Evolutionary conservation across 176 grass and related monocot genomes (phyloP), one percentile per base, ranked within the genome.

Genomic region (Eragrostis curvula): DNA sequence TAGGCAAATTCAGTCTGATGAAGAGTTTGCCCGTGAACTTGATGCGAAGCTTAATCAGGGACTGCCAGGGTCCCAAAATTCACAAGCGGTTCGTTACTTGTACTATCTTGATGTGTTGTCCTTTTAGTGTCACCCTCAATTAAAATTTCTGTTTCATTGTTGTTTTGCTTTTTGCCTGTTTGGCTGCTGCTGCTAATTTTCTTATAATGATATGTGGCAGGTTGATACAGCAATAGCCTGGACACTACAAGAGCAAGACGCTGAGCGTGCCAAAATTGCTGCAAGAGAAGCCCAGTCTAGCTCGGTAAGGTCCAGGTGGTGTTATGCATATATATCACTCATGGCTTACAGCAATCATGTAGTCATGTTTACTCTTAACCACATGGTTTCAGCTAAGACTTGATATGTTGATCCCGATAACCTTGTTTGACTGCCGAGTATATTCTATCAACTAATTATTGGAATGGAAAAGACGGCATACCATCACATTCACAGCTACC

Each of bases 21-120:
- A 92, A 72, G 28, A 75, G 46, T 77, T 97, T 68, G 95, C 92
- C 36, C 80, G 84, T 28, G 71, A 67, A 29, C 95, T 97, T 75
- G 92, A 97, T 39, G 85, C 92, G 73, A 80, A 92, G 84, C 90
- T 94, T 47, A 80, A 92, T 90, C 68, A 89, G 81, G 92, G 91
- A 73, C 52, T 56, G 2, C 66, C 56, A 68, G 87, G 77, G 48
- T 82, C 79, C 21, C 81, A 82, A 67, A 48, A 42, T 61, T 85
- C 47, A 0, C 84, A 97, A 80, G 66, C 85, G 90, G 89, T 97
- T 90, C 58, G 55, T 78, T 87, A 60, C 43, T 42, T 30, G 75
- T 7, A 66, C 62, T 82, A 87, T 83, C 9, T 60, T 89, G 49
- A 5, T 67, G 27, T 75, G 24, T 71, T 71, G 30, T 75, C 80